Percentiles rank a stretch among this genome's conserved stretches.
Conservation (phyloP, 225 moss, liverwort and hornwort genomes). For the Polytrichum commune region DNA sequence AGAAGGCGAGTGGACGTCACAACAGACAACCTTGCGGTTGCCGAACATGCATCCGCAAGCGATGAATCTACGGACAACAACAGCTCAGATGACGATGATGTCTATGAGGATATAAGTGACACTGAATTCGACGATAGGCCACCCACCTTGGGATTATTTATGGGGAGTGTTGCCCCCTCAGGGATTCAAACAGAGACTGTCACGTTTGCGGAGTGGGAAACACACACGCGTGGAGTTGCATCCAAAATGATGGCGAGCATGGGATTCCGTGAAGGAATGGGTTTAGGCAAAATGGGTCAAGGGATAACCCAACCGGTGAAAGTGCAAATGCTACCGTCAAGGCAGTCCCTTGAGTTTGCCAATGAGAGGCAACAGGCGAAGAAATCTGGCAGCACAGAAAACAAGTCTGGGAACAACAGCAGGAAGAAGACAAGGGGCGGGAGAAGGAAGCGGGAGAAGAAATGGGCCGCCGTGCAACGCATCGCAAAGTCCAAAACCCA, state of each 20-base stretch:
- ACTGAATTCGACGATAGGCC: conserved; percentile 23
- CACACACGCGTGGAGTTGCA: conserved; percentile 89
- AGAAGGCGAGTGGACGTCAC: conserved; percentile 41
- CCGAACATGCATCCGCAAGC: conserved; percentile 64
- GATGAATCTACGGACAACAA: conserved; percentile 37
- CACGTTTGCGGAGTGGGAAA: conserved; percentile 89
- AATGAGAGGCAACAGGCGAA: conserved; percentile 18
- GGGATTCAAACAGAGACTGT: conserved; percentile 72
- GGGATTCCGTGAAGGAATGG: conserved; percentile 97
- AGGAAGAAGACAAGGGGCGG: conserved; percentile 87
- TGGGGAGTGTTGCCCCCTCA: conserved; percentile 15
- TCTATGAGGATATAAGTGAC: conserved; percentile 20
- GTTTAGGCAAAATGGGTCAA: conserved; percentile 84
- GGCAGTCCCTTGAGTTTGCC: conserved; percentile 78
- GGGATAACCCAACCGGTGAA: conserved; percentile 81
- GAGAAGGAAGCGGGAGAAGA: conserved; percentile 81
- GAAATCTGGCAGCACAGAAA: conserved; percentile 14
- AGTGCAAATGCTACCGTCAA: conserved; percentile 67
- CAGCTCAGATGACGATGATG: conserved; percentile 45
- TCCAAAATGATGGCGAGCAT: conserved; percentile 98
- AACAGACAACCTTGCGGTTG: conserved; percentile 51
- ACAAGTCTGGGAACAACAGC: conserved; percentile 18
- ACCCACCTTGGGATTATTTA: conserved; percentile 30
- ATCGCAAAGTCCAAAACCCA: conserved; percentile 75
- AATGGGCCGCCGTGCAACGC: conserved; percentile 90